A percentile compares a stretch with the other conserved stretches of the same genome.
phyloP scores from a whole-genome alignment of 352 stramenopile genomes.

The Globisporangium viniferum region DNA sequence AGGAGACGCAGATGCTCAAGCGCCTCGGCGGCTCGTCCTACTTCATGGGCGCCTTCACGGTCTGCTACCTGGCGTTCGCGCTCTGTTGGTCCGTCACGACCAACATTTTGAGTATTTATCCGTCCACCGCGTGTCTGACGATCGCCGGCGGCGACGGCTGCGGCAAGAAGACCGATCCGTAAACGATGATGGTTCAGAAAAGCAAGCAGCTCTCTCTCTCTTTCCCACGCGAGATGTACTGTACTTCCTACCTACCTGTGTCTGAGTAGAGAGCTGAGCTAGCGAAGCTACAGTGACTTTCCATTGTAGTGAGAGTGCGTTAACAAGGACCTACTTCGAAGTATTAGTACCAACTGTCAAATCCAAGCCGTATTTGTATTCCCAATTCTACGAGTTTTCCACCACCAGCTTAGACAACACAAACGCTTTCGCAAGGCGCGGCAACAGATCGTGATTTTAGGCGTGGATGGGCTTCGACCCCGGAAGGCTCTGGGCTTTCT shows the following conservation, averaged over 20 bases:
- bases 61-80: conserved; percentile 41
- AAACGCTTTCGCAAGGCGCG: not conserved
- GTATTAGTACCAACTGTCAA: not conserved
- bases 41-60: conserved; percentile 44
- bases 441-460: too few species aligned
- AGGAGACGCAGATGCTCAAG: conserved; percentile 65
- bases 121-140: conserved; percentile 42
- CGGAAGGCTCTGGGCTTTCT: not conserved
- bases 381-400: not conserved
- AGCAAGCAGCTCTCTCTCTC: not conserved
- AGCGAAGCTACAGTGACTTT: not conserved
- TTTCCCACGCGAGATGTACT: not conserved
- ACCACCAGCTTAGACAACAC: not conserved
- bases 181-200: not conserved
- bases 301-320: not conserved
- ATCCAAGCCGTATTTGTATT: not conserved
- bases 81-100: conserved; percentile 49
- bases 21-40: conserved; percentile 45
- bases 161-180: not conserved
- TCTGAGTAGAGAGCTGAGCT: not conserved
- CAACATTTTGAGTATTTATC: conserved; percentile 64
- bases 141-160: conserved; percentile 58
- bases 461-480: too few species aligned
- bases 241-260: not conserved
- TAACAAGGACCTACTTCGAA: not conserved